Evolutionary conservation across 2,329 filamentous ascomycete genomes (phyloP), one percentile per base, ranked within the genome.

Genomic region (Penicillium sp.): DNA sequence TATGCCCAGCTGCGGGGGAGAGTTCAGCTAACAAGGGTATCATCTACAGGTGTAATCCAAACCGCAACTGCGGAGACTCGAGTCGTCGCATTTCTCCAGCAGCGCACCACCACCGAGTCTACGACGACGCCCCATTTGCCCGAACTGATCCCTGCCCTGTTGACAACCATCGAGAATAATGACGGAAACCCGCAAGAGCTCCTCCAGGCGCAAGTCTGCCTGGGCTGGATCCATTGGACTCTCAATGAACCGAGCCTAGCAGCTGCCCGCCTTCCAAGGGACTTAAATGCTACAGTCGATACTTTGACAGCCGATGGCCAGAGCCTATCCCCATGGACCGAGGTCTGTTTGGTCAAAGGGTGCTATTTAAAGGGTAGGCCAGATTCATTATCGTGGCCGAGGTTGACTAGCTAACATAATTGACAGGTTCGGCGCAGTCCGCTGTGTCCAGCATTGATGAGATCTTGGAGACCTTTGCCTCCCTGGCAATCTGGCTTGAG

Each of bases 221-320:
- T 93, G 40, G 92, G 87, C 51, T 95, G 92, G 89, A 80, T 96
- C 65, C 86, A 95, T 68, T 96, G 90, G 85, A 84, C 86, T 8
- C 74, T 88, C 49, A 86, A 85, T 29, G 88, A 95, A 63, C 89
- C 89, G 60, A 78, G 77, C 1, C 71, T 84, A 37, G 87, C 88
- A 33, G 74, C 83, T 37, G 76, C 77, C 31, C 82, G 79, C 52
- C 77, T 96, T 13, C 90, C 90, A 3, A 80, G 79, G 54, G 83
- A 85, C 59, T 79, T 90, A 47, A 81, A 82, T 43, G 77, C 80
- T 40, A 81, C 83, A 28, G 77, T 84, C 54, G 71, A 81, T 24
- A 76, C 78, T 34, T 71, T 86, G 51, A 80, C 82, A 43, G 75
- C 77, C n/a, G 72, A 77, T n/a, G 79, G 79, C 8, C 77, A 80